Evolutionary conservation across 495 filamentous ascomycete genomes (phyloP).

Genomic region (Neurospora sp.): DNA sequence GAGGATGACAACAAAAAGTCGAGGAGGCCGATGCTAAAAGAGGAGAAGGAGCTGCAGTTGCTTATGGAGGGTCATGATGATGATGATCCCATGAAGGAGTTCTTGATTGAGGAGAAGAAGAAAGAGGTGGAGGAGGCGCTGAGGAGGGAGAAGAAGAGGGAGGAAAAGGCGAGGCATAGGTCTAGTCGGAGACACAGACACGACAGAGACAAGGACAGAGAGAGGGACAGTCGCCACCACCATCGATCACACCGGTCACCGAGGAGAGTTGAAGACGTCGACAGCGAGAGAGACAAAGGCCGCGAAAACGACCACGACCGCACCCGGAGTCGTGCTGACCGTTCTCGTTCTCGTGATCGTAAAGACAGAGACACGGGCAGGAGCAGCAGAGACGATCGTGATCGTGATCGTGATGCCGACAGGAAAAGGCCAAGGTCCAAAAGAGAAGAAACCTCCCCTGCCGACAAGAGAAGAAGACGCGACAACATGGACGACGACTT

Average conservation of each 20-base stretch:
- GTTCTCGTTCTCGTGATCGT: neutral
- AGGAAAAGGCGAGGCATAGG: constrained; percentile 13
- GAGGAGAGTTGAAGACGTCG: constrained; percentile 10
- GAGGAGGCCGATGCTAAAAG: constrained; percentile 35
- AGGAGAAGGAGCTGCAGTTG: constrained; percentile 66
- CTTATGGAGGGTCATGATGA: constrained; percentile 77
- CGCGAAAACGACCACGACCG: neutral
- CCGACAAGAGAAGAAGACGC: neutral
- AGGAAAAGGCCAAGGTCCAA: neutral
- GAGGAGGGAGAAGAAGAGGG: constrained; percentile 37
- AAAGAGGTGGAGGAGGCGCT: constrained; percentile 69
- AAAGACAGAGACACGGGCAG: neutral
- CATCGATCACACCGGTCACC: constrained; percentile 17
- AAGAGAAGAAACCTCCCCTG: neutral
- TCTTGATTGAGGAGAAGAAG: constrained; percentile 77
- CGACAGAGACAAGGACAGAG: neutral
- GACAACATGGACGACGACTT: neutral
- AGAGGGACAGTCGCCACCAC: constrained; percentile 10
- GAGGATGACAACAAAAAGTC: constrained; percentile 27
- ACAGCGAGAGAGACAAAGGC: neutral
- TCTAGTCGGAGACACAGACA: constrained; percentile 35
- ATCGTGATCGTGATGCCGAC: neutral
- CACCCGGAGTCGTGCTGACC: neutral
- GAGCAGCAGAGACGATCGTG: neutral
- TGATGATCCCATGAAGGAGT: constrained; percentile 95